A percentile compares a stretch with the other conserved stretches of the same genome.
These are phyloP conservation scores for Lactarius quietus DNA, from an alignment of 768 basidiomycete genomes.

Conservation along the genomic window DNA sequence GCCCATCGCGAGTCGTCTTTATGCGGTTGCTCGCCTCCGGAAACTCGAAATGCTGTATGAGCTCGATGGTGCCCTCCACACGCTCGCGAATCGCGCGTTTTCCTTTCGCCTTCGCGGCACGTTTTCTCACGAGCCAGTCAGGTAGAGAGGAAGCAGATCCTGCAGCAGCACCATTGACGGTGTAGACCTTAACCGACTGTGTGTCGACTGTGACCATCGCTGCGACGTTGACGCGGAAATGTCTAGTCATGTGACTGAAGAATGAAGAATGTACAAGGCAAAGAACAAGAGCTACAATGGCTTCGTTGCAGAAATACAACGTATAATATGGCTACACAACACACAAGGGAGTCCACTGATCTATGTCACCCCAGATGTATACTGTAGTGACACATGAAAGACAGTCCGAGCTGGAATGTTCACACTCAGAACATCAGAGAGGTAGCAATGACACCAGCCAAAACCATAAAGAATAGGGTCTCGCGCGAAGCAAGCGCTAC, in stretches of 20 bases:
- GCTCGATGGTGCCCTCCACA: conserved; percentile 80
- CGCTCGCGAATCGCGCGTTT: conserved; percentile 65
- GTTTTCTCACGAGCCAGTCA: conserved; percentile 84
- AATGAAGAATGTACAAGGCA: not conserved
- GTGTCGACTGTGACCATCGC: conserved; percentile 31
- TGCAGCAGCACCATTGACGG: conserved; percentile 87
- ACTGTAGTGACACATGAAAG: not conserved
- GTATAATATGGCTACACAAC: not conserved
- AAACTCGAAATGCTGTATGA: conserved; percentile 95
- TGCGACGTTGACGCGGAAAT: not conserved
- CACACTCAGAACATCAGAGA: conserved; percentile 5
- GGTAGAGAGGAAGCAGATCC: conserved; percentile 90
- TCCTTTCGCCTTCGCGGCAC: conserved; percentile 59
- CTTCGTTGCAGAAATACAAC: not conserved
- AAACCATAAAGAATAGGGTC: not conserved
- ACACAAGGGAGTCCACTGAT: not conserved
- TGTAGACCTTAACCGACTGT: conserved; percentile 77
- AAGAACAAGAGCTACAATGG: too few relatives aligned
- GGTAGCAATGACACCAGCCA: not conserved
- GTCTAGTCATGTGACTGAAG: not conserved
- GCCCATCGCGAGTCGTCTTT: conserved; percentile 87
- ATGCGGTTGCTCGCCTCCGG: conserved; percentile 93
- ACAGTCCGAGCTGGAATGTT: not conserved
- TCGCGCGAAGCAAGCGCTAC: conserved; percentile 3
- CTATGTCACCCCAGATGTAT: not conserved